phyloP scores from a whole-genome alignment of 768 basidiomycete species.

The Aureoboletus auriporus region DNA sequence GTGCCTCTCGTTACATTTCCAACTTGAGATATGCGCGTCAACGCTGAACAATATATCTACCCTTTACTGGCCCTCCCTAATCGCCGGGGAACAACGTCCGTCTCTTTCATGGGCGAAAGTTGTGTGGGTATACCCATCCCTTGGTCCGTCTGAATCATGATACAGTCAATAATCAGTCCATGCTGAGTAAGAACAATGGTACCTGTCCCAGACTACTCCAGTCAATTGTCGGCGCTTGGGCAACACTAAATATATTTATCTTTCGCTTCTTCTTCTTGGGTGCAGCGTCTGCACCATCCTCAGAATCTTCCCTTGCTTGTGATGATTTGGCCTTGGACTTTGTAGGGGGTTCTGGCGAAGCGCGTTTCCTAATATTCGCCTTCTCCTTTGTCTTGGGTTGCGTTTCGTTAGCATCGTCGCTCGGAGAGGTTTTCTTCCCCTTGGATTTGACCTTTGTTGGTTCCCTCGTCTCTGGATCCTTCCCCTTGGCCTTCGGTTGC shows the following conservation, averaged over 20 bases:
- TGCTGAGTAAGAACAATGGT: slow-evolving; percentile 6
- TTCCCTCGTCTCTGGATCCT: slow-evolving; percentile 25
- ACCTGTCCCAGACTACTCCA: slow-evolving; percentile 45
- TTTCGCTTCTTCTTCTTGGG: slow-evolving; percentile 69
- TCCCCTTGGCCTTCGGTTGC: slow-evolving; percentile 13
- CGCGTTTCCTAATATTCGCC: slow-evolving; percentile 14
- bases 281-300: slow-evolving; percentile 20
- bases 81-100: slow-evolving; percentile 46
- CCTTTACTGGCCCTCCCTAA: slow-evolving; percentile 26
- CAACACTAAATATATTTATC: slow-evolving; percentile 54
- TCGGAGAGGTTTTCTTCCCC: slow-evolving; percentile 21
- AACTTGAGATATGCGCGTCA: background rate
- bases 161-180: background rate
- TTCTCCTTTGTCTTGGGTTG: slow-evolving; percentile 7
- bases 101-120: slow-evolving; percentile 63
- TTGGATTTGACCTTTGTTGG: slow-evolving; percentile 25
- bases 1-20: background rate
- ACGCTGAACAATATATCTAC: too few species aligned
- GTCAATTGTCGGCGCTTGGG: slow-evolving; percentile 38
- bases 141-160: slow-evolving; percentile 27
- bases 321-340: slow-evolving; percentile 18
- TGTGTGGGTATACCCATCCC: slow-evolving; percentile 61
- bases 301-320: slow-evolving; percentile 13
- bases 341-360: slow-evolving; percentile 17
- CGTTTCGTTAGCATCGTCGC: slow-evolving; percentile 12